Evolutionary conservation across 2,329 filamentous ascomycete genomes (phyloP).

Genomic region (Cordyceps pruinosa): DNA sequence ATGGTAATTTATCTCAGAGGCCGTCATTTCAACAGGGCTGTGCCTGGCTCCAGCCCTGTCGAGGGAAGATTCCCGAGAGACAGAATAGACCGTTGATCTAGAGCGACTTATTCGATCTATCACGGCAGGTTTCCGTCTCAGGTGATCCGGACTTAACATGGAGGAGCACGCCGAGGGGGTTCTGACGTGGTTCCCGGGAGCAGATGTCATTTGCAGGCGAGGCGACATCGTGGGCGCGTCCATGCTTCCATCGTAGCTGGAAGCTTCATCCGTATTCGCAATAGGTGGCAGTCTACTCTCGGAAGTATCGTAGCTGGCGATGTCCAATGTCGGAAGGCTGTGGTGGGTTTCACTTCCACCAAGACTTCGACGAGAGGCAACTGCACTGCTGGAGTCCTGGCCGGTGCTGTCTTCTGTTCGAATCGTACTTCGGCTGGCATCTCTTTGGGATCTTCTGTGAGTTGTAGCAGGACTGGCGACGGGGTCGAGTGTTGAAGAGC

Average conservation of each 20-base stretch:
- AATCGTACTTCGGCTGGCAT: constrained; percentile 35
- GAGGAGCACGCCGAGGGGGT: constrained; percentile 29
- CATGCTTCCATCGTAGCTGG: constrained; percentile 37
- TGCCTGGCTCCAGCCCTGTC: constrained; percentile 48
- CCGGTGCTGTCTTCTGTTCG: constrained; percentile 38
- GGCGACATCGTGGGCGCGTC: constrained; percentile 30
- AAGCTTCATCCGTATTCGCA: constrained; percentile 36
- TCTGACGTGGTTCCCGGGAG: constrained; percentile 30
- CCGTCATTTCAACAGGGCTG: constrained; percentile 51
- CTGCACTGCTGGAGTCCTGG: constrained; percentile 27
- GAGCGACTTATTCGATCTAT: constrained; percentile 49
- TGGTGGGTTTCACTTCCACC: constrained; percentile 36
- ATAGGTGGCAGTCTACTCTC: constrained; percentile 29
- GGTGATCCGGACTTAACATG: constrained; percentile 31
- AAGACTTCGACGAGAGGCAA: constrained; percentile 36
- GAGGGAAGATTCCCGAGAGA: constrained; percentile 52
- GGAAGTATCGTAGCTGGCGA: constrained; percentile 32
- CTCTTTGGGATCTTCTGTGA: constrained; percentile 44
- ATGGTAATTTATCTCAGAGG: constrained; percentile 51
- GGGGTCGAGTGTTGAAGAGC: constrained; percentile 34
- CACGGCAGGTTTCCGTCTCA: constrained; percentile 40
- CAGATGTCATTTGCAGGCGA: constrained; percentile 19
- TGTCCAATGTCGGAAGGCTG: constrained; percentile 28
- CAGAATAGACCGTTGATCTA: constrained; percentile 33
- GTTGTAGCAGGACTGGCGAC: constrained; percentile 45